Base-by-base conservation (phyloP, 164 flowering plant species). In the Pachysandra terminalis region DNA sequence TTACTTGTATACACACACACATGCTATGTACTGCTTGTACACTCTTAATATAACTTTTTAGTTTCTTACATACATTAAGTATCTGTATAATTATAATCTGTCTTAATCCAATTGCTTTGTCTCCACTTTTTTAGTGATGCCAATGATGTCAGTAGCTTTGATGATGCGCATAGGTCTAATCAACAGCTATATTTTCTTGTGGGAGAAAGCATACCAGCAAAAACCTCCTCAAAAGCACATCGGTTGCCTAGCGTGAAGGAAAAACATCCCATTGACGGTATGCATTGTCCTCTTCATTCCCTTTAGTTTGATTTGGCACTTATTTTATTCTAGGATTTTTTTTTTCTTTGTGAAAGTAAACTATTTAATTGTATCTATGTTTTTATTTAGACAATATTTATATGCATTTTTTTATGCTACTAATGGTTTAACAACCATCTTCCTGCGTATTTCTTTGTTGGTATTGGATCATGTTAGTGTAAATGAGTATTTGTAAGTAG, bases 81-180 rank as follows among this genome's bases (percentile, higher is more conserved):
- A 32, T 32, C 37, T n/a, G n/a, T 40, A 40, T 40, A 40, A 45
- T 45, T 45, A 10, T 45, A 2, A 45, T 45, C 51, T 45, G 2
- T 45, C 51, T 10, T 10, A 1, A 45, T 15, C 4, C 14, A 58
- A 13, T 12, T 48, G 57, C 37, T 9, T 19, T 25, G 60, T 27
- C 13, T 22, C 37, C 37, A 32, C 51, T 3, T 68, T 12, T 67
- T 22, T 62, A 77, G 83, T 40, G 76, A 61, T 49, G 67, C 67
- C 37, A 68, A 13, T 63, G 61, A 57, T 28, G 21, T 61, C 57
- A 37, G 51, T 71, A 70, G 45, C 25, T 60, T 16, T 48, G 40
- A 54, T 62, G 63, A 65, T 23, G 16, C 23, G 12, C 24, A 48
- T 37, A 66, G 22, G 14, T 26, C 62, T 61, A 61, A 51, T 48